Percentiles rank a stretch among this genome's conserved stretches.
phyloP scores from a whole-genome alignment of 257 asterid genomes.

The Coffea canephora region DNA sequence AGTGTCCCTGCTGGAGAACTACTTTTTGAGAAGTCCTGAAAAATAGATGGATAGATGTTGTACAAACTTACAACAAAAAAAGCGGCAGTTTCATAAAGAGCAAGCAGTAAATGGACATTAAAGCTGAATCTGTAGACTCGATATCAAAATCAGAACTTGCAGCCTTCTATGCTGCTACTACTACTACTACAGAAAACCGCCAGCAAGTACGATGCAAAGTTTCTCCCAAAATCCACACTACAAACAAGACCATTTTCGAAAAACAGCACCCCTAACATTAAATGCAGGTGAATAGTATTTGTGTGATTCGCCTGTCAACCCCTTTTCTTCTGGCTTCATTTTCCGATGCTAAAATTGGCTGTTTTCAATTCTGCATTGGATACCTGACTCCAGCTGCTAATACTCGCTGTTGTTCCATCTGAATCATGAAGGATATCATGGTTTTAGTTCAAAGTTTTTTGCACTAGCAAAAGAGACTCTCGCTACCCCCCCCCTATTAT shows the following conservation, averaged over 20 bases:
- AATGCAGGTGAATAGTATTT: constrained; percentile 35
- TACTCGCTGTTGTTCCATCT: constrained; percentile 88
- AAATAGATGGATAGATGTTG: neutral
- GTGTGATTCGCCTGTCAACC: constrained; percentile 17
- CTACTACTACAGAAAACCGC: neutral
- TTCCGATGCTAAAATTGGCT: constrained; percentile 5
- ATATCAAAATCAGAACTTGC: constrained; percentile 30
- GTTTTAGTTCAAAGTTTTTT: neutral
- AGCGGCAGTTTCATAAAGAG: constrained; percentile 22
- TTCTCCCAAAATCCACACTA: constrained; percentile 11
- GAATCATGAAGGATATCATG: constrained; percentile 3
- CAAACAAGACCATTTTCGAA: constrained; percentile 30
- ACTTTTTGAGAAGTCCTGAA: constrained; percentile 5
- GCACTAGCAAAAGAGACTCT: no score
- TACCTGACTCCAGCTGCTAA: constrained; percentile 78
- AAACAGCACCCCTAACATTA: constrained; percentile 12
- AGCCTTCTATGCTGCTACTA: constrained; percentile 5
- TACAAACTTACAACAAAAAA: neutral
- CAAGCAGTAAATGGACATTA: constrained; percentile 3
- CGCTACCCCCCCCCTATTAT: neutral
- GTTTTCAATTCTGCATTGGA: constrained; percentile 39
- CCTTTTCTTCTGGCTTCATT: constrained; percentile 18
- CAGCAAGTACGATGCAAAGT: neutral
- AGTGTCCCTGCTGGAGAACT: neutral
- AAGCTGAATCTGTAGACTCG: constrained; percentile 27